Conservation (phyloP, 129 eudicot genomes). For the Centella asiatica region DNA sequence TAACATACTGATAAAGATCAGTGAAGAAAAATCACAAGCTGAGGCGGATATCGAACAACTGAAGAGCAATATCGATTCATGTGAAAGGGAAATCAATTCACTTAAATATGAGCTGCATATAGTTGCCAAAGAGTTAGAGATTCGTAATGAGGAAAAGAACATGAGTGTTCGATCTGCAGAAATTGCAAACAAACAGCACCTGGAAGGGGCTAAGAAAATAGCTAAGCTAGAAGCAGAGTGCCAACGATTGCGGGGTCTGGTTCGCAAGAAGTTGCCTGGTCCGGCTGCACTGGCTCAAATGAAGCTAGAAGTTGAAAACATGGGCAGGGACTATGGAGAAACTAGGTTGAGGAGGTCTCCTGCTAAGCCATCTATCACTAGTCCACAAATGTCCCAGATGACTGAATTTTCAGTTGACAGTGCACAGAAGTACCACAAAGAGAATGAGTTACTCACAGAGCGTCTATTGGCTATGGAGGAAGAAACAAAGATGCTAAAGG, state of each 20-base stretch:
- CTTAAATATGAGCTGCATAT: conserved; percentile 86
- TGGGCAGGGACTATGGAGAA: conserved; percentile 88
- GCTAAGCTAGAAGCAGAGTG: conserved; percentile 96
- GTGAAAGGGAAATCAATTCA: conserved; percentile 84
- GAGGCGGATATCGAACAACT: conserved; percentile 73
- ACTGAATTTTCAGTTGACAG: conserved; percentile 73
- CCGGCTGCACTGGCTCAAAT: conserved; percentile 98
- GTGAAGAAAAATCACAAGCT: conserved; percentile 79
- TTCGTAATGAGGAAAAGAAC: conserved; percentile 90
- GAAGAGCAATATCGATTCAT: conserved; percentile 69
- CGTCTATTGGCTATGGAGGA: conserved; percentile 74
- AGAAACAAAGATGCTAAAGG: conserved; percentile 93
- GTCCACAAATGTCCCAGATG: conserved; percentile 37
- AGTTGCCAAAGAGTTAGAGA: conserved; percentile 78
- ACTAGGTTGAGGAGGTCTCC: conserved; percentile 66
- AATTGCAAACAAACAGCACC: conserved; percentile 81
- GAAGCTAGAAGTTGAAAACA: conserved; percentile 85
- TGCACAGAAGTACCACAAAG: conserved; percentile 62
- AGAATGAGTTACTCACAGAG: conserved; percentile 67
- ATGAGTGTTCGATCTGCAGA: conserved; percentile 93
- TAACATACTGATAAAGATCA: conserved; percentile 69
- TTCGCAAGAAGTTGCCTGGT: conserved; percentile 91
- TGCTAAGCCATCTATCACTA: conserved; percentile 48
- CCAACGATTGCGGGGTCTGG: conserved; percentile 91
- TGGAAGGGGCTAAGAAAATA: conserved; percentile 82